phyloP scores from a whole-genome alignment of 495 filamentous ascomycete species.

The Penicillium waksmanii region DNA sequence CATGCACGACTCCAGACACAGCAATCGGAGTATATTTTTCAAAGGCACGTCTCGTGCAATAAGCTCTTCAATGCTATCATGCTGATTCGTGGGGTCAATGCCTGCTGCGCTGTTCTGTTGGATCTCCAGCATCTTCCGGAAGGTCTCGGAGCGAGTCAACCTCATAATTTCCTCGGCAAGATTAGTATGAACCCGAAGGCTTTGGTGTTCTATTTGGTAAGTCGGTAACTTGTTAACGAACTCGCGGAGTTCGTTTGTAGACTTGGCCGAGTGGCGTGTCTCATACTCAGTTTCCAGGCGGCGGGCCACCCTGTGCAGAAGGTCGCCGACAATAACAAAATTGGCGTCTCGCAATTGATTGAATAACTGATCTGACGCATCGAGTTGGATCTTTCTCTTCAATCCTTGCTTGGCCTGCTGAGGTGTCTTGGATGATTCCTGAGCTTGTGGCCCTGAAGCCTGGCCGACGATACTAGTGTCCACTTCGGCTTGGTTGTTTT shows the following conservation, averaged over 20 bases:
- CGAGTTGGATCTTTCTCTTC: constrained; percentile 89
- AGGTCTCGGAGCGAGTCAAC: constrained; percentile 82
- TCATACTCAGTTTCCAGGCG: constrained; percentile 89
- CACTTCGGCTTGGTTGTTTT: constrained; percentile 87
- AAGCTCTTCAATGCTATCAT: constrained; percentile 89
- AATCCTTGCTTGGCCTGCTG: constrained; percentile 62
- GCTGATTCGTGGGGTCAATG: constrained; percentile 82
- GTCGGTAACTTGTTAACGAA: constrained; percentile 90
- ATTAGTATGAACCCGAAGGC: constrained; percentile 85
- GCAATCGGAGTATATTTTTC: constrained; percentile 75
- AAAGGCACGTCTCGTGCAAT: constrained; percentile 84
- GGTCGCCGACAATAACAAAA: constrained; percentile 87
- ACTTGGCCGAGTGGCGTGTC: constrained; percentile 84
- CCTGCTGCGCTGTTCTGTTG: constrained; percentile 96
- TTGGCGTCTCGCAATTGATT: constrained; percentile 89
- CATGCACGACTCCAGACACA: constrained; percentile 91
- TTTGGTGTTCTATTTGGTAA: constrained; percentile 92
- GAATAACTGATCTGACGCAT: constrained; percentile 88
- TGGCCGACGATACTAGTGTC: constrained; percentile 87
- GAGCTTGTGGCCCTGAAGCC: constrained; percentile 57
- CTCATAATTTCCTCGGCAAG: constrained; percentile 95
- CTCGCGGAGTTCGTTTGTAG: constrained; percentile 83
- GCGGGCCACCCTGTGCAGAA: constrained; percentile 88
- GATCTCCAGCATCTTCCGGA: constrained; percentile 85
- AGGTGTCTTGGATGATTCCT: constrained; percentile 57